phyloP scores from a whole-genome alignment of 2,329 filamentous ascomycete genomes.

The Pleomassaria siparia region DNA sequence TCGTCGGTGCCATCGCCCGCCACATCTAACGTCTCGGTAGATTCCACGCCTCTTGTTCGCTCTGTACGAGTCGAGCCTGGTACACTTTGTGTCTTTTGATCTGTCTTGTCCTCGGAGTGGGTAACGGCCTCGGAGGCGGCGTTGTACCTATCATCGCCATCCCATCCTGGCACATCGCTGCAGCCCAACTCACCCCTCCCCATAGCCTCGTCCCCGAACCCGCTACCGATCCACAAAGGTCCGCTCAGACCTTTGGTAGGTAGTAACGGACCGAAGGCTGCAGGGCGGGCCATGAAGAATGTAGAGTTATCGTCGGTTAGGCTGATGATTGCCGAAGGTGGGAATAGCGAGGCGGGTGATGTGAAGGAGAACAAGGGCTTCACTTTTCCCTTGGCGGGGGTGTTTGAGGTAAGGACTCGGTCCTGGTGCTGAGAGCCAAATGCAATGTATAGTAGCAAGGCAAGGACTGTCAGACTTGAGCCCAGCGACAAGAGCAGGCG shows the following conservation, averaged over 20 bases:
- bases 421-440: conserved; percentile 25
- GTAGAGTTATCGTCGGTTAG: conserved; percentile 98
- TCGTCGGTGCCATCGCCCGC: conserved; percentile 78
- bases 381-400: conserved; percentile 37
- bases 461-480: conserved; percentile 46
- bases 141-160: conserved; percentile 40
- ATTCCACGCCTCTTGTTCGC: conserved; percentile 3
- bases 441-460: conserved; percentile 47
- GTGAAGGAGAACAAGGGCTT: conserved; percentile 52
- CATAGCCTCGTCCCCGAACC: conserved; percentile 77
- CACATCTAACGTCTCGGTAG: conserved; percentile 1
- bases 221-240: conserved; percentile 89
- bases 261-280: conserved; percentile 84
- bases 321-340: conserved; percentile 92
- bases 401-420: conserved; percentile 12
- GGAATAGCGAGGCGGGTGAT: conserved; percentile 81
- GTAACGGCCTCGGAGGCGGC: conserved; percentile 5
- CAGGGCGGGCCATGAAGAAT: conserved; percentile 89
- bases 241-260: conserved; percentile 78
- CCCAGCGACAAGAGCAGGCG: conserved; percentile 45
- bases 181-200: conserved; percentile 82
- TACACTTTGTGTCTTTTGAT: not conserved
- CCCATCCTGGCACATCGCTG: conserved; percentile 91
- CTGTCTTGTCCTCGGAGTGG: not conserved
- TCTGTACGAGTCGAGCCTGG: not conserved